phyloP scores from a whole-genome alignment of 2,329 filamentous ascomycete species.

The Colletotrichum camelliae region DNA sequence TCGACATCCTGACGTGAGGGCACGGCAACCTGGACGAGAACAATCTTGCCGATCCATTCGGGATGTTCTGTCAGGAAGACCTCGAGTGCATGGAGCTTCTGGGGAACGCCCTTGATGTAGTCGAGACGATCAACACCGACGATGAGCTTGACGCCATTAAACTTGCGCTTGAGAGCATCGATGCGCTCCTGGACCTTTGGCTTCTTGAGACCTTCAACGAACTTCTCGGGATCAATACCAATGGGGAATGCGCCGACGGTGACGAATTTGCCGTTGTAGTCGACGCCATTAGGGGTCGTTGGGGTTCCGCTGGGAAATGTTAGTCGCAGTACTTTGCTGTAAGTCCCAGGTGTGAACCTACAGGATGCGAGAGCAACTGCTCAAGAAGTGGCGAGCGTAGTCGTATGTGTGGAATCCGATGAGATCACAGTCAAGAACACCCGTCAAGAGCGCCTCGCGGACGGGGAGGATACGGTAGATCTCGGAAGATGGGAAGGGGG shows the following conservation, averaged over 20 bases:
- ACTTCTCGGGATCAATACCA: conserved; percentile 97
- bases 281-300: conserved; percentile 92
- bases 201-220: conserved; percentile 85
- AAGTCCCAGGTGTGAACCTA: conserved; percentile 42
- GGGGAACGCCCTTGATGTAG: conserved; percentile 98
- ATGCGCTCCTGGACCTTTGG: conserved; percentile 89
- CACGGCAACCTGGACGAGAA: conserved; percentile 94
- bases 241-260: conserved; percentile 97
- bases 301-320: conserved; percentile 56
- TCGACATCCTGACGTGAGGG: conserved; percentile 95
- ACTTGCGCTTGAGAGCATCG: conserved; percentile 83
- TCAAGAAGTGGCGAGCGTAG: conserved; percentile 97
- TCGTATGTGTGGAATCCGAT: conserved; percentile 99
- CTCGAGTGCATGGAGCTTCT: conserved; percentile 95
- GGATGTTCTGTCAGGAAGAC: conserved; percentile 97
- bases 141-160: conserved; percentile 94
- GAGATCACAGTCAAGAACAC: conserved; percentile 90
- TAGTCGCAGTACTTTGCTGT: neutral
- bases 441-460: conserved; percentile 83
- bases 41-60: conserved; percentile 97
- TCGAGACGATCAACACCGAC: conserved; percentile 96
- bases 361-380: conserved; percentile 93
- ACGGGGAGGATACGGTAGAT: conserved; percentile 97
- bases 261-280: conserved; percentile 86
- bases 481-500: conserved; percentile 94